Conservation (phyloP, 225 moss, liverwort and hornwort species). For the Pleurozium schreberi region DNA sequence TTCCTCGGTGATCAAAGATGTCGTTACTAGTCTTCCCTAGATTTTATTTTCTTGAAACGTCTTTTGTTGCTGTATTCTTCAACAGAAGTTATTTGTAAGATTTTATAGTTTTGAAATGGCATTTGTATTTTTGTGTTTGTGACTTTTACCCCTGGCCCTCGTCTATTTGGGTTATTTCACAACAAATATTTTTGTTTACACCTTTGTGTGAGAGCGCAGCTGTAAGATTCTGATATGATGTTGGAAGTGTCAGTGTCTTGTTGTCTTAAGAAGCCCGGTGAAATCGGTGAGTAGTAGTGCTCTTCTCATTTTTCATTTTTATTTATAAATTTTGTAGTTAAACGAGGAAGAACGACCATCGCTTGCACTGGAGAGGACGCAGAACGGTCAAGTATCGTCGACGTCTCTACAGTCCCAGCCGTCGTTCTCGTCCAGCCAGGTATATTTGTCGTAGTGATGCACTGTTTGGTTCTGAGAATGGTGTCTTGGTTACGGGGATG, state of each 20-base stretch:
- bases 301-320: neutral
- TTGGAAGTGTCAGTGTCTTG: neutral
- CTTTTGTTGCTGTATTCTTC: neutral
- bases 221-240: neutral
- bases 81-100: neutral
- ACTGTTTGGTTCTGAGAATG: neutral
- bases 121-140: neutral
- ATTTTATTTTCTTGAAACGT: neutral
- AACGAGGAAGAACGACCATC: conserved; percentile 46
- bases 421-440: conserved; percentile 71
- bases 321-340: neutral
- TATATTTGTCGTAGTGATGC: conserved; percentile 1
- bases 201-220: neutral
- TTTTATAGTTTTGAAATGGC: neutral
- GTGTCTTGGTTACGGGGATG: neutral
- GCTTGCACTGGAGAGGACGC: conserved; percentile 13
- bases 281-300: neutral
- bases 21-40: neutral
- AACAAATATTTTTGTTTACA: neutral
- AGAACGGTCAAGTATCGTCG: conserved; percentile 23
- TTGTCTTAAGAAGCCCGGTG: neutral
- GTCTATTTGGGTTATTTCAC: neutral
- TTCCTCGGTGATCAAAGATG: neutral
- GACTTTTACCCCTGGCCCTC: neutral
- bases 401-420: conserved; percentile 33